phyloP scores from a whole-genome alignment of 768 basidiomycete species.

The Pleurotus ostreatus region DNA sequence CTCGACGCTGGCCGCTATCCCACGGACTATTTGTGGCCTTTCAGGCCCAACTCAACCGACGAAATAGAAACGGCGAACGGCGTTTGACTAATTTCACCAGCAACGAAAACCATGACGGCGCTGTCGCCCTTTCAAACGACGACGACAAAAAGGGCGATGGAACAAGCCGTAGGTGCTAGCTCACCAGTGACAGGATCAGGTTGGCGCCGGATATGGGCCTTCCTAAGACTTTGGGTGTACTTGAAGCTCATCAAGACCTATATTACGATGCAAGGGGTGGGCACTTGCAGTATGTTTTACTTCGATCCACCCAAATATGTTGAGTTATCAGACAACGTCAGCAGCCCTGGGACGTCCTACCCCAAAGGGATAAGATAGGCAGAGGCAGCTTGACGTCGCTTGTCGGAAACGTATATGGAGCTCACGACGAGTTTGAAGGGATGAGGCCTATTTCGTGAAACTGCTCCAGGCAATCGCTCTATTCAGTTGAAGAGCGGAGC shows the following conservation, averaged over 20 bases:
- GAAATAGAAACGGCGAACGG: neutral
- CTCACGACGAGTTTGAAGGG: neutral
- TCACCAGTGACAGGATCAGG: neutral
- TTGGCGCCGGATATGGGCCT: neutral
- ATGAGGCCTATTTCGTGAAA: neutral
- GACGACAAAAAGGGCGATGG: neutral
- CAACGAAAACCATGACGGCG: neutral
- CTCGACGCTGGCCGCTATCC: neutral
- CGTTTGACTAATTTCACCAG: neutral
- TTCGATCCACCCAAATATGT: neutral
- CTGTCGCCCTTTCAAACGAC: neutral
- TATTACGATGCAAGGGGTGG: slow-evolving; percentile 1
- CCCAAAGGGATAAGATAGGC: neutral
- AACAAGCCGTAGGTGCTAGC: neutral
- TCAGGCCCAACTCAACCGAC: neutral
- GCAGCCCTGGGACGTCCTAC: neutral
- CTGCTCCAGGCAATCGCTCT: neutral
- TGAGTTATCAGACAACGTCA: neutral
- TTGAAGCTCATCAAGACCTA: neutral
- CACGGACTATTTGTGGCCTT: neutral
- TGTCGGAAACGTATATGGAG: neutral
- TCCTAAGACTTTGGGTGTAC: neutral
- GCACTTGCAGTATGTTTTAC: neutral
- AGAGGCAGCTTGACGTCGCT: neutral
- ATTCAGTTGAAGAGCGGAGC: neutral